Conservation (phyloP, 257 asterid genomes). For the Rauvolfia tetraphylla region DNA sequence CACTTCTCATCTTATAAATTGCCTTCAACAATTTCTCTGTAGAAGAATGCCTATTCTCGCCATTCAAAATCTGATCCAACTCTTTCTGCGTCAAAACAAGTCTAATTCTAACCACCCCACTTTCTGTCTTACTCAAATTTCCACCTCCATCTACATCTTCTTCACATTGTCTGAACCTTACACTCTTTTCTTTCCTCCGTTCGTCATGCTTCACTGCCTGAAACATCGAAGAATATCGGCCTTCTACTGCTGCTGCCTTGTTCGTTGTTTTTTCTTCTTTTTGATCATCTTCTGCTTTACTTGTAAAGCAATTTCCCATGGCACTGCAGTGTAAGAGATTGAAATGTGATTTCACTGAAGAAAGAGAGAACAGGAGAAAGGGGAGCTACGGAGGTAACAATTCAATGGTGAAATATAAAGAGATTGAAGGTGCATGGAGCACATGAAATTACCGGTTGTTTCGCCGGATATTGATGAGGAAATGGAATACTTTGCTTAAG, state of each 20-base stretch:
- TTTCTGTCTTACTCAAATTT: background rate
- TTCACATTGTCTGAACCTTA: conserved; percentile 16
- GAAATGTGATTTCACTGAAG: background rate
- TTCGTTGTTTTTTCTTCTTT: background rate
- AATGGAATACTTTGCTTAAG: background rate
- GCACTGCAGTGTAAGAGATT: background rate
- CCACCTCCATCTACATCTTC: background rate
- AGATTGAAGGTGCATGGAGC: conserved; percentile 1
- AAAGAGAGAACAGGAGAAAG: background rate
- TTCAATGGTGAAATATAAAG: background rate
- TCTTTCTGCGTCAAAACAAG: conserved; percentile 31
- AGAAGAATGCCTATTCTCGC: conserved; percentile 9
- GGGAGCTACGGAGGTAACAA: background rate
- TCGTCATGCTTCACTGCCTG: background rate
- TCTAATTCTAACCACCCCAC: conserved; percentile 26
- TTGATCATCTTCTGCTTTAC: background rate
- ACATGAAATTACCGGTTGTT: conserved; percentile 15
- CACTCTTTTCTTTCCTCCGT: background rate
- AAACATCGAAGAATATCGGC: background rate
- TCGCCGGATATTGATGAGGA: conserved; percentile 15
- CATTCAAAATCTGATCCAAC: conserved; percentile 24
- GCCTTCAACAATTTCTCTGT: conserved; percentile 13
- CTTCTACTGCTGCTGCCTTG: background rate
- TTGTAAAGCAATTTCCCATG: conserved; percentile 20
- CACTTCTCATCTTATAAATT: conserved; percentile 14